These are phyloP conservation scores for Amesomyces nigricolor DNA, from an alignment of 2,329 filamentous ascomycete genomes.

Conservation along the genomic window DNA sequence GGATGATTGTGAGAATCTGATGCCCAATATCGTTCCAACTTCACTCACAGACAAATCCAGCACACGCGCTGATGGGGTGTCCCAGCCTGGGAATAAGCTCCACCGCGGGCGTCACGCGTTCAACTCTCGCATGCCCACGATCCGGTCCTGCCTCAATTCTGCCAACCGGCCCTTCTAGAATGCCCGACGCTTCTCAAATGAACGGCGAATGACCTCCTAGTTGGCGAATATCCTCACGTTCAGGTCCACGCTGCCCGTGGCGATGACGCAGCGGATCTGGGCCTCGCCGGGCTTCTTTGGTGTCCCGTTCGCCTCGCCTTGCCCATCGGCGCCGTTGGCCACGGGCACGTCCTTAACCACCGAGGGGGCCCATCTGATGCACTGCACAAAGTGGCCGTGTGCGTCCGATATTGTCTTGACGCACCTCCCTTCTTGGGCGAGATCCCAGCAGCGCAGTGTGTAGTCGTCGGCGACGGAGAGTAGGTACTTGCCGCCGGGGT, in stretches of 20 bases:
- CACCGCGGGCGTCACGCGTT: too few species aligned
- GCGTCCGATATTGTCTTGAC: constrained; percentile 74
- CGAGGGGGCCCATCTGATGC: constrained; percentile 80
- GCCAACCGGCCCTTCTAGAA: background rate
- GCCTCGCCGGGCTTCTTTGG: constrained; percentile 48
- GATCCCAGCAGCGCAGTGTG: constrained; percentile 88
- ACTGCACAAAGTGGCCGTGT: constrained; percentile 80
- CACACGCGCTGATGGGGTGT: too few species aligned
- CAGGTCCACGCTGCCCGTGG: constrained; percentile 78
- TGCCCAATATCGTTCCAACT: too few species aligned
- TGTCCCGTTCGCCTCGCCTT: constrained; percentile 34
- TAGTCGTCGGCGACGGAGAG: constrained; percentile 85
- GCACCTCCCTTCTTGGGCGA: constrained; percentile 82
- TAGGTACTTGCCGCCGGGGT: constrained; percentile 86
- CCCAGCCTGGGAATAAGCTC: too few species aligned
- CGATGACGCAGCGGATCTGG: constrained; percentile 77
- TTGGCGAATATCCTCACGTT: constrained; percentile 74
- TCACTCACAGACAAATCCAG: too few species aligned
- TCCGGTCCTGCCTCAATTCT: too few species aligned
- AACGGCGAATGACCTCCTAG: constrained; percentile 12
- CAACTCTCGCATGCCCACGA: too few species aligned
- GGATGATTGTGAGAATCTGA: background rate
- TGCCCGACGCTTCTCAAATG: background rate
- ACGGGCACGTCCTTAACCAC: constrained; percentile 55
- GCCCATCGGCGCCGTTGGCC: constrained; percentile 38